Percentiles rank a stretch among this genome's conserved stretches.
These are phyloP conservation scores for Diaporthe sp. DNA, from an alignment of 2,329 filamentous ascomycete genomes.

Conservation along the genomic window DNA sequence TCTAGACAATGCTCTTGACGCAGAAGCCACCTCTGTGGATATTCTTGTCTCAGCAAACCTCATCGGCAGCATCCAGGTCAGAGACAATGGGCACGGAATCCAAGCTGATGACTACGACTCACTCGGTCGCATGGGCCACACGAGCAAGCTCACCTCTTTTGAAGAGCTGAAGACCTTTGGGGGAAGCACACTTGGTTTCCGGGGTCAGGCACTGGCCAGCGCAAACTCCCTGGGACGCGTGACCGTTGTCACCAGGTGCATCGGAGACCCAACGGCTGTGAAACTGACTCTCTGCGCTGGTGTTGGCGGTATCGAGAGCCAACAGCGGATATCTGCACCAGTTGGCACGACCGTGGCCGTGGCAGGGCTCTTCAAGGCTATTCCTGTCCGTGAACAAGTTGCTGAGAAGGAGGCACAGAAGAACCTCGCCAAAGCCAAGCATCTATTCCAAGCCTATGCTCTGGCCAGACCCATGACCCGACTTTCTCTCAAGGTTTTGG, in stretches of 20 bases:
- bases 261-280: slow-evolving; percentile 71
- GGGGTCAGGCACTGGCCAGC: slow-evolving; percentile 80
- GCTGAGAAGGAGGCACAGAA: slow-evolving; percentile 71
- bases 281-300: slow-evolving; percentile 58
- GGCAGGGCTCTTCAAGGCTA: slow-evolving; percentile 68
- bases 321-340: slow-evolving; percentile 63
- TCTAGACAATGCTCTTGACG: slow-evolving; percentile 83
- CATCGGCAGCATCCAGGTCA: slow-evolving; percentile 77
- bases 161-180: slow-evolving; percentile 72
- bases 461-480: slow-evolving; percentile 75
- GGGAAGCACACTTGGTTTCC: slow-evolving; percentile 78
- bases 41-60: slow-evolving; percentile 76
- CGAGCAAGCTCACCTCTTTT: slow-evolving; percentile 79
- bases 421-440: slow-evolving; percentile 69
- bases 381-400: slow-evolving; percentile 75
- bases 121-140: slow-evolving; percentile 77
- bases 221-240: slow-evolving; percentile 72
- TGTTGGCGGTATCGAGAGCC: slow-evolving; percentile 57
- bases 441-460: slow-evolving; percentile 74
- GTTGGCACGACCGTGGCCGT: slow-evolving; percentile 79
- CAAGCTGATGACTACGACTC: slow-evolving; percentile 70
- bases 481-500: slow-evolving; percentile 72
- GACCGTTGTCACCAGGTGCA: slow-evolving; percentile 73
- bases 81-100: slow-evolving; percentile 83
- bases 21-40: slow-evolving; percentile 75